Conservation (phyloP, 1,284 basidiomycete species). For the Volvariella volvacea region DNA sequence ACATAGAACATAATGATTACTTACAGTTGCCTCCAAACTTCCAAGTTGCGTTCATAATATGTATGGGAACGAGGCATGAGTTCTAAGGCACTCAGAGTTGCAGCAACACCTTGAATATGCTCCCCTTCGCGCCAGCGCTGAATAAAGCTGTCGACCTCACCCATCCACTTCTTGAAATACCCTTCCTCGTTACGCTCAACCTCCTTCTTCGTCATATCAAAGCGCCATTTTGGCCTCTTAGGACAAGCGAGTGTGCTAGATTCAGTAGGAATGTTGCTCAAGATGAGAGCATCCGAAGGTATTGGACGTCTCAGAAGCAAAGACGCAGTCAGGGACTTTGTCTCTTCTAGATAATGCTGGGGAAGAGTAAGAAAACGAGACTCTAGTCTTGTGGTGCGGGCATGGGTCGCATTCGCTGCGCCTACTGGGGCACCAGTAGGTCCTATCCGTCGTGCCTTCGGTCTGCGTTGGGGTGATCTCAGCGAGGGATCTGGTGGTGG, state of each 20-base stretch:
- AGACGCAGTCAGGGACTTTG: constrained; percentile 50
- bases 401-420: constrained; percentile 16
- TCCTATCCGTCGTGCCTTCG: constrained; percentile 17
- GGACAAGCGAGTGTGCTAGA: constrained; percentile 43
- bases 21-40: constrained; percentile 89
- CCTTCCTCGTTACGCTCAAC: constrained; percentile 85
- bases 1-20: constrained; percentile 19
- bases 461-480: constrained; percentile 14
- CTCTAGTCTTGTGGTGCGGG: constrained; percentile 50
- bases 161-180: constrained; percentile 70
- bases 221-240: constrained; percentile 76
- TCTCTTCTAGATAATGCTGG: constrained; percentile 54
- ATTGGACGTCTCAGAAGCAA: constrained; percentile 58
- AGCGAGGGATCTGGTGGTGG: constrained; percentile 33
- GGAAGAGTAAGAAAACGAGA: constrained; percentile 69
- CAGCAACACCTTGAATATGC: constrained; percentile 13
- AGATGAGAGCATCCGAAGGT: constrained; percentile 18
- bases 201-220: constrained; percentile 77
- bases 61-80: constrained; percentile 60
- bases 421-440: constrained; percentile 20
- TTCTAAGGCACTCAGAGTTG: constrained; percentile 13
- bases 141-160: constrained; percentile 50
- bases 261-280: constrained; percentile 14
- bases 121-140: constrained; percentile 42
- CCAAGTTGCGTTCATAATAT: constrained; percentile 83